Evolutionary conservation across 176 grass and related monocot species (phyloP), one percentile per base, ranked within the genome.

Genomic region (Oryza brachyantha): DNA sequence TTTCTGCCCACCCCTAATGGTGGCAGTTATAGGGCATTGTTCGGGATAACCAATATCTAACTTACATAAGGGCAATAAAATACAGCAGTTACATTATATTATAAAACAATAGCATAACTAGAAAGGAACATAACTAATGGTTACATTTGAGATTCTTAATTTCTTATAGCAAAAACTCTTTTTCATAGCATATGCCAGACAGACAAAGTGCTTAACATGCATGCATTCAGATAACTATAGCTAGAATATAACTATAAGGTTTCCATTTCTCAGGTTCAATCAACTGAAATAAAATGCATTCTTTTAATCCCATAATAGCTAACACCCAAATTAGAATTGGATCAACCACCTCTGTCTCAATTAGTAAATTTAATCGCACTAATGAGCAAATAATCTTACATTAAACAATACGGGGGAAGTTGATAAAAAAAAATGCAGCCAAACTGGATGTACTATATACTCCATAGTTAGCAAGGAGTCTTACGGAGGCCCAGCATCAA

Each of bases 401-500:
- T 27, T 35, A 87, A n/a, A 27, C 14, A 26, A 35, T 28, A 29
- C 35, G 48, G 61, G 26, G 43, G 5, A 7, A 10, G 54, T 81
- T 42, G 34, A 29, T 64, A 8, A 55, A 64, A 66, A 66, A 73
- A 36, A 9, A 3, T 36, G 22, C 17, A 73, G 45, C 13, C 25
- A 79, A 86, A 86, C 29, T 75, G 67, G 25, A 13, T 37, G 48
- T 39, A 24, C 4, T 52, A 27, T 52, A 27, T 57, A 37, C 8
- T 27, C 25, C n/a, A 46, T 54, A 64, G 48, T 3, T 37, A 54
- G 57, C 63, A 84, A 48, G 1, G 32, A 64, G 70, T 60, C 84
- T 90, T 86, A 83, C 84, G 58, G 80, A 25, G 62, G 29, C 11
- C 88, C 84, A 64, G 41, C 70, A 29, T 84, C 87, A 38, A 87